Evolutionary conservation across 306 rosid species (phyloP).

Genomic region (Mimosa bimucronata): DNA sequence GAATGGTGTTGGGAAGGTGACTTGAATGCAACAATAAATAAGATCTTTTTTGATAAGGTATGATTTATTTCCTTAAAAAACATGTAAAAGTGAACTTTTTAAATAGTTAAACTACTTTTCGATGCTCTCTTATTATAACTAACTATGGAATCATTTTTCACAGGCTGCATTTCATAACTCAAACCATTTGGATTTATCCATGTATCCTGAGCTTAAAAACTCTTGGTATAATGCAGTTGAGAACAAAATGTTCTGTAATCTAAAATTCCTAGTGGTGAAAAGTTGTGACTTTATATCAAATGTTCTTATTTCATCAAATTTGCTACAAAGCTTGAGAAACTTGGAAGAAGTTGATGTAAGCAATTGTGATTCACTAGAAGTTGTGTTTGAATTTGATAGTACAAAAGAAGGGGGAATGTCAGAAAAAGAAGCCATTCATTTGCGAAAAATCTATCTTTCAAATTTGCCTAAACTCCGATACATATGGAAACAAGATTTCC

Average conservation of each 20-base stretch:
- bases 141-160: background rate
- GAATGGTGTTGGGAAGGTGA: background rate
- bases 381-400: background rate
- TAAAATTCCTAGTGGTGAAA: background rate
- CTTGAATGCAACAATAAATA: background rate
- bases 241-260: background rate
- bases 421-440: background rate
- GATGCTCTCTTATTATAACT: background rate
- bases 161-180: background rate
- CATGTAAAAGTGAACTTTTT: background rate
- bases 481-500: background rate
- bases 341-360: constrained; percentile 10
- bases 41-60: background rate
- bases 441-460: background rate
- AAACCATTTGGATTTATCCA: background rate
- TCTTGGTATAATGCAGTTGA: background rate
- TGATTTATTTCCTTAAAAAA: background rate
- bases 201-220: background rate
- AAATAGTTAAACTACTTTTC: background rate
- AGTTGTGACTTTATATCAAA: background rate
- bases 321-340: background rate
- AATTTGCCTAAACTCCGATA: background rate
- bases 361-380: background rate
- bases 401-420: background rate
- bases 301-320: background rate